Percentiles rank a stretch among this genome's conserved stretches.
phyloP scores from a whole-genome alignment of 129 eudicot genomes.

The Smallanthus sonchifolius region DNA sequence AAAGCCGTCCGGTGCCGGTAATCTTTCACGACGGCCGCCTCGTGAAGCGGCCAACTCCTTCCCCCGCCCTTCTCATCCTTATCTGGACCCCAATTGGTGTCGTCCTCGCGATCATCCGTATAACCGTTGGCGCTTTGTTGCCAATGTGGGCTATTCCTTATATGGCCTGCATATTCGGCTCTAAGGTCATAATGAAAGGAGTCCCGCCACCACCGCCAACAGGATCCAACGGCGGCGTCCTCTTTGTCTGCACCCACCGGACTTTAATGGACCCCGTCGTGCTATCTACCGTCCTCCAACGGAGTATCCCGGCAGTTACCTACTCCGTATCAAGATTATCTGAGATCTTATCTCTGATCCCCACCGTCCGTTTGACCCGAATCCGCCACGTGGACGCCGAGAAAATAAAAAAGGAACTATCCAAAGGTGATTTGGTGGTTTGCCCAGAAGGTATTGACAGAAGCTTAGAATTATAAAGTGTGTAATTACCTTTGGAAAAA shows the following conservation, averaged over 20 bases:
- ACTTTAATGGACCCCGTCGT: slow-evolving; percentile 90
- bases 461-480: too few relatives aligned
- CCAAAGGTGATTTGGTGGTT: slow-evolving; percentile 58
- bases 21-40: slow-evolving; percentile 96
- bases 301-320: slow-evolving; percentile 85
- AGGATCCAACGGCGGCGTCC: slow-evolving; percentile 57
- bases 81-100: slow-evolving; percentile 82
- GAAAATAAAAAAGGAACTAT: slow-evolving; percentile 53
- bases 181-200: slow-evolving; percentile 62
- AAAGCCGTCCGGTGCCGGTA: slow-evolving; percentile 67
- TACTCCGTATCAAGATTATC: slow-evolving; percentile 81
- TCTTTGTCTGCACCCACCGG: slow-evolving; percentile 89
- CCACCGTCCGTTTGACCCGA: slow-evolving; percentile 80
- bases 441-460: slow-evolving; percentile 23
- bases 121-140: slow-evolving; percentile 38
- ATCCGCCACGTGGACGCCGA: slow-evolving; percentile 75
- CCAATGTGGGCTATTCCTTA: slow-evolving; percentile 73
- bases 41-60: slow-evolving; percentile 74
- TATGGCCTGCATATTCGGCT: slow-evolving; percentile 48
- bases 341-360: slow-evolving; percentile 84
- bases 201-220: slow-evolving; percentile 79
- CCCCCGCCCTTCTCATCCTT: slow-evolving; percentile 63
- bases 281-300: slow-evolving; percentile 70
- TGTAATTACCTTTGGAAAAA: too few relatives aligned
- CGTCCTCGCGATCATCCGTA: slow-evolving; percentile 57